A percentile compares a stretch with the other conserved stretches of the same genome.
Conservation (phyloP, 169 alveolate species). For the Plasmodium blacklocki region DNA sequence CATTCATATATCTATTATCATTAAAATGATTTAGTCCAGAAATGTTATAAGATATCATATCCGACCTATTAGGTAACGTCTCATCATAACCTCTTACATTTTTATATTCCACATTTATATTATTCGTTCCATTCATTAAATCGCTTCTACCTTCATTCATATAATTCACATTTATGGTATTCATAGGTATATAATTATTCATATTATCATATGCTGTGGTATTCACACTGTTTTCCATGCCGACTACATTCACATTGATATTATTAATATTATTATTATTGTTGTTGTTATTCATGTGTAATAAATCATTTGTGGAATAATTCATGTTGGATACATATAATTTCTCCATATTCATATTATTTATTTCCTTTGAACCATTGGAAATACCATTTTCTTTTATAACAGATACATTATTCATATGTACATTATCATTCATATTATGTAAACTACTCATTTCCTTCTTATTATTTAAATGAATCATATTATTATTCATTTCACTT, state of each 20-base stretch:
- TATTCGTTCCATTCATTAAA: background rate
- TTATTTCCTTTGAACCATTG: background rate
- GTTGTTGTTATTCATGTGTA: background rate
- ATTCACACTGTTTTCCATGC: background rate
- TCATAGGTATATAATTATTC: background rate
- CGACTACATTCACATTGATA: background rate
- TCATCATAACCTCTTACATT: background rate
- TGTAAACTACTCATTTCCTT: background rate
- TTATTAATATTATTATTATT: background rate
- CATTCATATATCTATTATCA: background rate
- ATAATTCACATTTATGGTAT: background rate
- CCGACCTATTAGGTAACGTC: background rate
- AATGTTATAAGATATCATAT: background rate
- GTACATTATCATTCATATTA: background rate
- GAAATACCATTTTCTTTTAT: background rate
- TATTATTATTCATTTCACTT: background rate
- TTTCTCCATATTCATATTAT: background rate
- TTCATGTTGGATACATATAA: too few species aligned
- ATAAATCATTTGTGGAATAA: background rate
- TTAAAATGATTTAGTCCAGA: background rate
- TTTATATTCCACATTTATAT: slow-evolving; percentile 5
- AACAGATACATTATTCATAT: background rate
- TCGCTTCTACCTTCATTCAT: background rate
- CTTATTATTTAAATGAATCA: background rate
- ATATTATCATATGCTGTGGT: background rate